These are phyloP conservation scores for Rickenella mellea DNA, from an alignment of 768 basidiomycete species.

Conservation along the genomic window DNA sequence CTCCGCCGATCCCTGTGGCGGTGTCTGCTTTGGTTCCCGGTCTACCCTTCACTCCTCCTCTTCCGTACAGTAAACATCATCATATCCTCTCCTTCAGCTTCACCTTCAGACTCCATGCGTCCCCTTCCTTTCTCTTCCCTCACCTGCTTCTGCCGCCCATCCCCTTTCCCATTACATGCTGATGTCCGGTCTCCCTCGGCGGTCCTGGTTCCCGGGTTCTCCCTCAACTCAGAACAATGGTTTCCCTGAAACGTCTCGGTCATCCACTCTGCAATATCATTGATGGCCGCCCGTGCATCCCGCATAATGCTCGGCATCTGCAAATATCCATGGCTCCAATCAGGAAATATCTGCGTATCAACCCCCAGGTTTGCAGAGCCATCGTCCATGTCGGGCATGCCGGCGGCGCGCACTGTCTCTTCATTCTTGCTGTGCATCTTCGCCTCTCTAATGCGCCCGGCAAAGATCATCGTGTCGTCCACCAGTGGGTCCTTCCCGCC, in stretches of 20 bases:
- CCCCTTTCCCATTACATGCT: too few relatives aligned
- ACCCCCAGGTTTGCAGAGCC: constrained; percentile 94
- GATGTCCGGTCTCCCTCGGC: too few relatives aligned
- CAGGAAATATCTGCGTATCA: constrained; percentile 84
- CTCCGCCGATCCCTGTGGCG: too few relatives aligned
- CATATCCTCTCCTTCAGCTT: too few relatives aligned
- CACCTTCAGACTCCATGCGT: too few relatives aligned
- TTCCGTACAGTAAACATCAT: too few relatives aligned
- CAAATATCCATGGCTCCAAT: constrained; percentile 95
- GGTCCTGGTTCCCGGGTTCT: too few relatives aligned
- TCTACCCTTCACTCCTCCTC: too few relatives aligned
- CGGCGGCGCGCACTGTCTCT: constrained; percentile 49
- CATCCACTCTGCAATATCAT: constrained; percentile 88
- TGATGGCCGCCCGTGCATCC: constrained; percentile 71
- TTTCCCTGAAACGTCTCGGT: constrained; percentile 51
- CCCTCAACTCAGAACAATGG: too few relatives aligned
- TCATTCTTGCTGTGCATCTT: constrained; percentile 77
- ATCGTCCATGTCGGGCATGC: constrained; percentile 28
- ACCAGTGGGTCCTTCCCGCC: constrained; percentile 96
- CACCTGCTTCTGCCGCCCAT: too few relatives aligned
- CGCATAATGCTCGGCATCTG: constrained; percentile 87
- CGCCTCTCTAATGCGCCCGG: constrained; percentile 89
- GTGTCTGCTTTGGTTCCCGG: too few relatives aligned
- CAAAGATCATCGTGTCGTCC: constrained; percentile 96
- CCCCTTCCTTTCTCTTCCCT: too few relatives aligned